Evolutionary conservation across 768 basidiomycete species (phyloP).

Genomic region (Lentinula lateritia): DNA sequence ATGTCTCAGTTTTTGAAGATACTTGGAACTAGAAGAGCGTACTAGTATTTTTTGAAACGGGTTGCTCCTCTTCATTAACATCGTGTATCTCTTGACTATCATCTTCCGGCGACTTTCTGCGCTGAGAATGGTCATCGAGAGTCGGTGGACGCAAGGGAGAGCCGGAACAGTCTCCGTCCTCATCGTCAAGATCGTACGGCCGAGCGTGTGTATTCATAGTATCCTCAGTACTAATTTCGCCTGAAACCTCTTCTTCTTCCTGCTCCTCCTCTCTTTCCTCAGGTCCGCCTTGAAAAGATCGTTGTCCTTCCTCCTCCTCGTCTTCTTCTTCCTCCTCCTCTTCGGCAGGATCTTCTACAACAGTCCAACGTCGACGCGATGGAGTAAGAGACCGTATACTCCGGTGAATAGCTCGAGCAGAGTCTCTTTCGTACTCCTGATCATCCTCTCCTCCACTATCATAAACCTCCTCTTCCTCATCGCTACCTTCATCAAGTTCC

Average conservation of each 20-base stretch:
- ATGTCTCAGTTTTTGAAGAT: conserved; percentile 2
- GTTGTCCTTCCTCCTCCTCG: neutral
- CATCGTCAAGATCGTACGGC: neutral
- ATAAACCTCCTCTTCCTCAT: conserved; percentile 5
- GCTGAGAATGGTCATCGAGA: neutral
- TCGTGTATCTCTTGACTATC: neutral
- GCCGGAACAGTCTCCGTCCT: neutral
- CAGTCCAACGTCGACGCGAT: conserved; percentile 10
- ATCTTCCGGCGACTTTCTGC: neutral
- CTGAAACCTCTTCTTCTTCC: neutral
- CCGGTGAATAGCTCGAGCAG: neutral
- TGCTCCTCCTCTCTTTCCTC: neutral
- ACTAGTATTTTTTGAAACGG: conserved; percentile 9
- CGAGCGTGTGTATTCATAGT: neutral
- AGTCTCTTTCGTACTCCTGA: conserved; percentile 14
- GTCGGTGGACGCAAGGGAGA: neutral
- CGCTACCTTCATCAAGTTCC: conserved; percentile 9
- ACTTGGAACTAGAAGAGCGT: neutral
- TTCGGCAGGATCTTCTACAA: conserved; percentile 12
- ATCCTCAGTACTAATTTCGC: neutral
- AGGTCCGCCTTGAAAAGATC: neutral
- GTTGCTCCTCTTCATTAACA: conserved; percentile 7
- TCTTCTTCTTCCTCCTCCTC: conserved; percentile 10
- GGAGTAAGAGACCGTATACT: neutral
- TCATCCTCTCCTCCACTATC: conserved; percentile 3